Percentiles rank a stretch among this genome's conserved stretches.
Conservation (phyloP, 805 yeast genomes). For the Yarrowia porcina region DNA sequence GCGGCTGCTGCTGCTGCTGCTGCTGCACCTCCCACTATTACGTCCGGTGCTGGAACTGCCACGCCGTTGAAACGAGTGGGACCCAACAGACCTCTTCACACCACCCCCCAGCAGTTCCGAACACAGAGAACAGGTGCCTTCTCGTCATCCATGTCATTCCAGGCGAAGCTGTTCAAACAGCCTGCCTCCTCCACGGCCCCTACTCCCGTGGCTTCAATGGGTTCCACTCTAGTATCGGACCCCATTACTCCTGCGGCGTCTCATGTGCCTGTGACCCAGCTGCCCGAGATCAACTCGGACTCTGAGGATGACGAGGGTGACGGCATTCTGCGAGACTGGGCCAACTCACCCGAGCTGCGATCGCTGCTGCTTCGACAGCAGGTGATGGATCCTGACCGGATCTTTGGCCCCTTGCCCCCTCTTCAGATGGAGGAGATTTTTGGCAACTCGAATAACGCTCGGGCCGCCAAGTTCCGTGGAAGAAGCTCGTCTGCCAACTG, state of each 20-base stretch:
- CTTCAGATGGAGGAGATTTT: slow-evolving; percentile 69
- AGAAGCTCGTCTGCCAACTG: slow-evolving; percentile 54
- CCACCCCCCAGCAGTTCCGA: slow-evolving; percentile 26
- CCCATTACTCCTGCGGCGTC: slow-evolving; percentile 24
- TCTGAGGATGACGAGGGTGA: slow-evolving; percentile 55
- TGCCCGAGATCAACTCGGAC: slow-evolving; percentile 39
- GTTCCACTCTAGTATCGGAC: background rate
- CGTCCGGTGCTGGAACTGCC: background rate
- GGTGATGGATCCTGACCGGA: slow-evolving; percentile 57
- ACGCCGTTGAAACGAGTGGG: slow-evolving; percentile 5
- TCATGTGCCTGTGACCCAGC: slow-evolving; percentile 19
- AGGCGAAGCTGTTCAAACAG: slow-evolving; percentile 23
- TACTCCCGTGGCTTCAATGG: background rate
- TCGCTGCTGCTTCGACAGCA: slow-evolving; percentile 48
- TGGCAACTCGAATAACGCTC: slow-evolving; percentile 42
- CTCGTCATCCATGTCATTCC: slow-evolving; percentile 18
- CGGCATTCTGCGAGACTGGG: slow-evolving; percentile 56
- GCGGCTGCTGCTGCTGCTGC: background rate
- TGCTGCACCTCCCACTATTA: background rate
- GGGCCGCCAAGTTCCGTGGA: slow-evolving; percentile 48
- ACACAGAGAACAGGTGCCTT: slow-evolving; percentile 1
- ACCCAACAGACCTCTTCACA: slow-evolving; percentile 21
- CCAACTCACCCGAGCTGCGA: slow-evolving; percentile 54
- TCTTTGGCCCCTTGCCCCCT: slow-evolving; percentile 74
- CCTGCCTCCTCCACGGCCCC: background rate